Evolutionary conservation across 805 yeast species (phyloP), one percentile per base, ranked within the genome.

Genomic region (Nakazawaea laoshanensis): DNA sequence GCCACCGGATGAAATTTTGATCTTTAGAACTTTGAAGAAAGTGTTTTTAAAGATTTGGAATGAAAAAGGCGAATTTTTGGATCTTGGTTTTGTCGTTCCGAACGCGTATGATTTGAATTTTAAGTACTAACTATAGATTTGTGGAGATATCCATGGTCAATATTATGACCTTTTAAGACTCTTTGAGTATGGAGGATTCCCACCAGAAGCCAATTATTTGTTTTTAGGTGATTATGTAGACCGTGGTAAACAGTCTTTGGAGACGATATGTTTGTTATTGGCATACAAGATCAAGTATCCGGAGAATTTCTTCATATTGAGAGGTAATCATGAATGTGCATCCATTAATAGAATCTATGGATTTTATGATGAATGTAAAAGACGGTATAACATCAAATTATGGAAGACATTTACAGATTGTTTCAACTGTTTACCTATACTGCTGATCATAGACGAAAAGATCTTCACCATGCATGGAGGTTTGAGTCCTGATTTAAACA

Each of bases 401-500:
- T 89, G 98, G 98, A 94, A 94, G 63, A 88, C 96, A 10, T 92
- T 89, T 56, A 92, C 96, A 32, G 98, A 89, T 65, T 88, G 97
- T 63, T 89, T 89, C 70, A 89, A 89, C 70, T 89, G 97, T 63
- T 71, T 89, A 57, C 98, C 98, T 41, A 89, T 89, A 55, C 97
- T 98, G 39, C 97, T 97, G 36, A 89, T 92, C 48, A 85, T 89
- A 49, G 98, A 89, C 59, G 97, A 89, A 61, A 88, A 89, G 66
- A 92, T 89, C 59, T 88, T 89, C 60, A 85, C 96, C 45, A 89
- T 92, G 97, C 98, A 89, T 63, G 98, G 98, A 52, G 98, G 98
- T 42, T 70, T 89, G 50, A 83, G 95, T 27, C 98, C 98, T 30
- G 97, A 89, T 64, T 74, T 89, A 57, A 92, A 88, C 65, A 76